Percentiles rank a stretch among this genome's conserved stretches.
These are phyloP conservation scores for Termitomyces sp. DNA, from an alignment of 768 basidiomycete genomes.

Conservation along the genomic window DNA sequence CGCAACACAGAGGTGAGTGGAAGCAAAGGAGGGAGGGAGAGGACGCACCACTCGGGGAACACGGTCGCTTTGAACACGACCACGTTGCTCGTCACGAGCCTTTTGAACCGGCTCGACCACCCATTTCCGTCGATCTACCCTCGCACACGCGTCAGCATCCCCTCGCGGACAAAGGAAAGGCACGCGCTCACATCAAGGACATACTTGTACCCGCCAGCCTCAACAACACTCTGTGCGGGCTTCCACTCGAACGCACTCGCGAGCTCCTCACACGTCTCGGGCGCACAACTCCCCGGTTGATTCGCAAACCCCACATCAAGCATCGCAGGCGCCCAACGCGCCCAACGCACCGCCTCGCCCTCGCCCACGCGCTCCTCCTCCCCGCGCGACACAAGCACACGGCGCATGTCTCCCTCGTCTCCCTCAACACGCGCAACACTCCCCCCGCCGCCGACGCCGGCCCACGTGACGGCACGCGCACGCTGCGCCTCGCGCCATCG, in stretches of 20 bases:
- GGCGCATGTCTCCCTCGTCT: no score
- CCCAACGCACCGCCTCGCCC: slow-evolving; percentile 22
- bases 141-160: not conserved
- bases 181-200: slow-evolving; percentile 41
- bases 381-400: no score
- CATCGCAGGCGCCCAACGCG: slow-evolving; percentile 37
- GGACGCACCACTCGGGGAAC: slow-evolving; percentile 70
- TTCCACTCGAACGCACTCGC: slow-evolving; percentile 41
- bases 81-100: slow-evolving; percentile 51
- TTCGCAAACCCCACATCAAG: slow-evolving; percentile 44
- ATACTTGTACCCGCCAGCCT: slow-evolving; percentile 53
- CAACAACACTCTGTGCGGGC: slow-evolving; percentile 26
- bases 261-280: slow-evolving; percentile 35
- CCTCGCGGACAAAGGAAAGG: no score
- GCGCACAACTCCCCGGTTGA: slow-evolving; percentile 32
- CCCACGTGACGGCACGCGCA: slow-evolving; percentile 31
- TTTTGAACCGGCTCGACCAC: slow-evolving; percentile 60
- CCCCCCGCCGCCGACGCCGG: not conserved
- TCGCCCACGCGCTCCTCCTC: no score
- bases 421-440: slow-evolving; percentile 25
- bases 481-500: slow-evolving; percentile 45
- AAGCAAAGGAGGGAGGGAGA: no score
- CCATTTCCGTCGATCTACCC: slow-evolving; percentile 56
- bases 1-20: no score
- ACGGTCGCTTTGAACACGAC: slow-evolving; percentile 59